phyloP scores from a whole-genome alignment of 192 early-diverging fungal species.

The Coemansia sp. region DNA sequence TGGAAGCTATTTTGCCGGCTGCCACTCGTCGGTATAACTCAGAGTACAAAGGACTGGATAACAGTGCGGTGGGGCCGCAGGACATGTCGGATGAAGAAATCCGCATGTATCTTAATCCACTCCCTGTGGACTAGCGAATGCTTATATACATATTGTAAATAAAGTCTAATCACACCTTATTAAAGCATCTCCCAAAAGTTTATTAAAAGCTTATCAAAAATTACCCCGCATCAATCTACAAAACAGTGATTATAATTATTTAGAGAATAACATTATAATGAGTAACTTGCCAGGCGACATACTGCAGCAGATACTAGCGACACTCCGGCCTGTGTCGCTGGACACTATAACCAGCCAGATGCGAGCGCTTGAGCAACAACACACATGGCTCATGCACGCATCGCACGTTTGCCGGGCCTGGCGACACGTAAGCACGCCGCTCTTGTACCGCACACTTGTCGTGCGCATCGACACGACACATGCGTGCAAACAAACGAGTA shows the following conservation, averaged over 20 bases:
- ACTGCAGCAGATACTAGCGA: not conserved
- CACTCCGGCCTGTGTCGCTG: not conserved
- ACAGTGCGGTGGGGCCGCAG: conserved; percentile 7
- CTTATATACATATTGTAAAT: no score
- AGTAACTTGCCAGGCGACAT: not conserved
- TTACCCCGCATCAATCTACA: not conserved
- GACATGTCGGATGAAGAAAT: conserved; percentile 34
- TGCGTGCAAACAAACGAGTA: not conserved
- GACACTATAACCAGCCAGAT: not conserved
- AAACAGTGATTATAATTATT: not conserved
- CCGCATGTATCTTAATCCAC: conserved; percentile 2
- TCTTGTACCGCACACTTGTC: conserved; percentile 4
- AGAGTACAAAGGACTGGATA: conserved; percentile 11
- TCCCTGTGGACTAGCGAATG: no score
- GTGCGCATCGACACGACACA: not conserved
- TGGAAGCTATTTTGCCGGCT: conserved; percentile 15
- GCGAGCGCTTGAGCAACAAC: not conserved
- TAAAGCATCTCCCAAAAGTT: no score
- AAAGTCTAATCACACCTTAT: no score
- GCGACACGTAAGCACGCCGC: conserved; percentile 6
- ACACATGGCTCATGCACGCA: not conserved
- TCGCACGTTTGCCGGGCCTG: conserved; percentile 11
- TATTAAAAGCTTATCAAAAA: no score
- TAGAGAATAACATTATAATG: not conserved
- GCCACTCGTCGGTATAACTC: not conserved